These are phyloP conservation scores for Colletotrichum incanum DNA, from an alignment of 2,329 filamentous ascomycete genomes.

Conservation along the genomic window DNA sequence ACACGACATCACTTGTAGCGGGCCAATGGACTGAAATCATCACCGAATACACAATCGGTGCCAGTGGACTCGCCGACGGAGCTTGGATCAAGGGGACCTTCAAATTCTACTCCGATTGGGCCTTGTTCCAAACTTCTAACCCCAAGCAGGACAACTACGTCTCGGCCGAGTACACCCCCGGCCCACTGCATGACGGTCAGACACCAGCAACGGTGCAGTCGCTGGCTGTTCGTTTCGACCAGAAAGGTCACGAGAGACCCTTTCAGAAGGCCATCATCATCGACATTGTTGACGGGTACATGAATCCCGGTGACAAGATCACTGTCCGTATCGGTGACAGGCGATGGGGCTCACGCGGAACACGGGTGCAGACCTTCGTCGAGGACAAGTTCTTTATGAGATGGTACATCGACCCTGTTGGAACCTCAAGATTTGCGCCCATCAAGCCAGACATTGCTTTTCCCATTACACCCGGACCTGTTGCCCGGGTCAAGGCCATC, in stretches of 20 bases:
- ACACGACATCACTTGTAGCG: slow-evolving; percentile 46
- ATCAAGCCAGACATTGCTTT: slow-evolving; percentile 53
- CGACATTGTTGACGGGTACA: slow-evolving; percentile 54
- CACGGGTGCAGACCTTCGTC: slow-evolving; percentile 54
- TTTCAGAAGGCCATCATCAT: slow-evolving; percentile 58
- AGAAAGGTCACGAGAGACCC: slow-evolving; percentile 56
- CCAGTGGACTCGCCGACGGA: slow-evolving; percentile 52
- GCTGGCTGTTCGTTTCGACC: slow-evolving; percentile 54
- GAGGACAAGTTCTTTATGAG: slow-evolving; percentile 53
- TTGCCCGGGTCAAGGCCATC: slow-evolving; percentile 45
- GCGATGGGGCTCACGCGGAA: slow-evolving; percentile 51
- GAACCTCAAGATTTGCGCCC: slow-evolving; percentile 53
- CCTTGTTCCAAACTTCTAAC: slow-evolving; percentile 53
- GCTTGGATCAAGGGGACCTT: slow-evolving; percentile 58
- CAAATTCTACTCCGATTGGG: slow-evolving; percentile 58
- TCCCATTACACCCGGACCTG: slow-evolving; percentile 46
- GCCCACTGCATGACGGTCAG: slow-evolving; percentile 48
- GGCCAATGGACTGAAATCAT: slow-evolving; percentile 52
- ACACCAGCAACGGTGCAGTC: slow-evolving; percentile 53
- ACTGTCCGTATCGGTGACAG: slow-evolving; percentile 53
- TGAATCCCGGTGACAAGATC: slow-evolving; percentile 55
- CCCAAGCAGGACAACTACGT: slow-evolving; percentile 51
- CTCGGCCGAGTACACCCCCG: slow-evolving; percentile 51
- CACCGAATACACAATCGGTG: slow-evolving; percentile 50
- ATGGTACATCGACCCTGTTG: slow-evolving; percentile 56